Evolutionary conservation across 208 protist species (phyloP), one percentile per base, ranked within the genome.

Genomic region (Wallacemonas sp.): DNA sequence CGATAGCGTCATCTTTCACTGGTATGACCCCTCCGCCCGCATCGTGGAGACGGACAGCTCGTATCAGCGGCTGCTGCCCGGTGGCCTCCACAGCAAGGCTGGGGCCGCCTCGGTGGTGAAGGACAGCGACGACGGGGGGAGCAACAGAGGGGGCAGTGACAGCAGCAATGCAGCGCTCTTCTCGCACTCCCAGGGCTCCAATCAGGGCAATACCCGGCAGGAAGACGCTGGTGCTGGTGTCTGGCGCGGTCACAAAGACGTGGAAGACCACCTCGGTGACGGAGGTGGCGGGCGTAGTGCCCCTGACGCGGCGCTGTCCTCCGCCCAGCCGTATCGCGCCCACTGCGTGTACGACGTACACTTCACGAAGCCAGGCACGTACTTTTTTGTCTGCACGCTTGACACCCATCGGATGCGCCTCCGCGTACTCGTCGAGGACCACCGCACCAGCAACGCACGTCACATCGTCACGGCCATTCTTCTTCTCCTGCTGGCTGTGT

Each of bases 301-400:
- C n/a, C n/a, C n/a, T n/a, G n/a, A n/a, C n/a, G n/a, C 44, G 44
- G 19, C 5, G 44, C 15, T 5, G 8, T 11, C 44, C 15, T 22
- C 15, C 21, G 15, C 46, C 24, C 24, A 31, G 9, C 24, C 33
- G 24, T 26, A 21, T 15, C 51, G 28, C 51, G 33, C 51, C 30
- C 51, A 58, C 28, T 58, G 51, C 51, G 15, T 22, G n/a, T 75
- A 66, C 56, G 56, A 63, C 19, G 49, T 68, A 8, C n/a, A 22
- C 34, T 77, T 77, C 49, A 45, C 30, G 5, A 56, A 49, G 47
- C 53, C 72, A 0, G 72, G 72, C 30, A 67, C 70, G 19, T 77
- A 77, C 66, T 77, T 70, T 62, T 77, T 77, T 46, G 65, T 77
- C 21, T 66, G 59, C 47, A 55, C 72, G 22, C 33, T 51, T 34